Percentiles rank a stretch among this genome's conserved stretches.
Conservation (phyloP, 139 green algal species). For the Nannochloris sp. region DNA sequence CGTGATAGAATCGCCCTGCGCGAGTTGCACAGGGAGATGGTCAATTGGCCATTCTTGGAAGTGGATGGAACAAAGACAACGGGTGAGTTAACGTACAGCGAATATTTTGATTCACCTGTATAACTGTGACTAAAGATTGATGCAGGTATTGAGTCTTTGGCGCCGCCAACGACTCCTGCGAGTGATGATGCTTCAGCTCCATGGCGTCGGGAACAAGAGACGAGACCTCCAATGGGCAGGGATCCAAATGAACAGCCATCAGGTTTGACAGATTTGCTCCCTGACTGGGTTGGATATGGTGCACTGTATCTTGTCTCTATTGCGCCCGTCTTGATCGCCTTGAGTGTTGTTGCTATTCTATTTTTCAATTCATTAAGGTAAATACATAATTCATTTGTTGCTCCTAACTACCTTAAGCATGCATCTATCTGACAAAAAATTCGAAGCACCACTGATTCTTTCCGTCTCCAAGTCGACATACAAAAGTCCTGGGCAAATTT, state of each 20-base stretch:
- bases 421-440: neutral
- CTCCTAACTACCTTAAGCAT: neutral
- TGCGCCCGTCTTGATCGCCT: constrained; percentile 69
- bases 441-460: constrained; percentile 6
- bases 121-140: neutral
- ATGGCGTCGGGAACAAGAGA: constrained; percentile 13
- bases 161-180: constrained; percentile 8
- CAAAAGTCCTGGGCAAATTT: constrained; percentile 47
- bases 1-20: constrained; percentile 75
- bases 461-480: constrained; percentile 79
- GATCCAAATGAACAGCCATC: constrained; percentile 60
- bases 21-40: constrained; percentile 71
- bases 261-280: constrained; percentile 54
- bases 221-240: constrained; percentile 33
- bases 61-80: constrained; percentile 12
- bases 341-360: constrained; percentile 54
- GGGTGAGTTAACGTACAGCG: neutral
- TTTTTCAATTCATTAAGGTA: constrained; percentile 79
- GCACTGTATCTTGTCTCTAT: constrained; percentile 67
- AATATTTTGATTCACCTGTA: neutral
- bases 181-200: constrained; percentile 19
- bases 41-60: constrained; percentile 54
- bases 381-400: neutral
- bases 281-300: constrained; percentile 74
- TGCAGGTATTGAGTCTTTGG: constrained; percentile 7